Evolutionary conservation across 495 filamentous ascomycete species (phyloP).

Genomic region (Halenospora varia): DNA sequence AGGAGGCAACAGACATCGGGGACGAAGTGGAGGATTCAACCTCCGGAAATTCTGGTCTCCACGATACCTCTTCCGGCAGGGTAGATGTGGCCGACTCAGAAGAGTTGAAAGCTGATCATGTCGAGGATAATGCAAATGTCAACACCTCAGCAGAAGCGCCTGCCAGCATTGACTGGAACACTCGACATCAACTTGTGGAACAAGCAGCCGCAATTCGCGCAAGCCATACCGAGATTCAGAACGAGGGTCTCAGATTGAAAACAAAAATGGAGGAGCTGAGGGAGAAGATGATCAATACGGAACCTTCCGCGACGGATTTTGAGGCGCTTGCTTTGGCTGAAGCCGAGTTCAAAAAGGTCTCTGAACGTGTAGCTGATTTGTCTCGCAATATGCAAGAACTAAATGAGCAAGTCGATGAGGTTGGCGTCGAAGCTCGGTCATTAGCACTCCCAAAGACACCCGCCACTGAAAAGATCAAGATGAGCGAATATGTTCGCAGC

Average conservation of each 20-base stretch:
- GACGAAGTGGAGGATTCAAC: conserved; percentile 1
- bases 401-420: conserved; percentile 2
- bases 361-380: neutral
- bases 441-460: neutral
- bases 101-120: too few relatives aligned
- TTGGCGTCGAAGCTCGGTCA: neutral
- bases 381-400: conserved; percentile 4
- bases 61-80: neutral
- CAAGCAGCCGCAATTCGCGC: neutral
- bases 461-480: conserved; percentile 8
- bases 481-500: conserved; percentile 46
- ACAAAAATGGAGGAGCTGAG: conserved; percentile 11
- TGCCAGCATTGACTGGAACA: neutral
- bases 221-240: conserved; percentile 3
- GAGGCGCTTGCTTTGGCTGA: neutral
- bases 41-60: neutral
- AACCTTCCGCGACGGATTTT: neutral
- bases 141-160: neutral
- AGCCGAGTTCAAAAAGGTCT: conserved; percentile 7
- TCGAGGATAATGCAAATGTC: too few relatives aligned
- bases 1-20: conserved; percentile 25
- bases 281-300: neutral
- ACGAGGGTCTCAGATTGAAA: conserved; percentile 1
- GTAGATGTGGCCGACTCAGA: neutral
- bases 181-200: neutral